Evolutionary conservation across 129 eudicot genomes (phyloP), one percentile per base, ranked within the genome.

Genomic region (Tagetes patula): DNA sequence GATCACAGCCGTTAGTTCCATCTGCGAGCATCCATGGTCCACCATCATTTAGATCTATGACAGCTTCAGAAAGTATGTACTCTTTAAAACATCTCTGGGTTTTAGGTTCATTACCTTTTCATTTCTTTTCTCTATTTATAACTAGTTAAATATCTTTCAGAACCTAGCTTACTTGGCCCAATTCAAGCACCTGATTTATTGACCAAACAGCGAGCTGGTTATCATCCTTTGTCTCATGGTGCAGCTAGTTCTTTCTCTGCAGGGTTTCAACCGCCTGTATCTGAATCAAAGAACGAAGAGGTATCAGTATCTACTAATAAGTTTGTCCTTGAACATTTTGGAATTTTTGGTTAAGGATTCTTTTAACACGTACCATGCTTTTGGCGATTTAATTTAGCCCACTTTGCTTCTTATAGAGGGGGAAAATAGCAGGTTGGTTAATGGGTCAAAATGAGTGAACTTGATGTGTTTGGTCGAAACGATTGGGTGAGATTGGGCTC

Each of bases 161-260:
- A 84, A 83, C 92, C 90, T 67, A 86, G 96, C 84, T 82, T 93
- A 72, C 96, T 87, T 81, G 90, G 85, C 65, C 71, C 72, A 27
- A 47, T 82, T 54, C 84, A 83, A 75, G 96, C 80, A 77, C 68
- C 87, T 78, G 89, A 84, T 72, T 64, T 75, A 14, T 82, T 63
- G 30, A 83, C 85, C 78, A 85, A 74, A 65, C 83, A 43, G 12
- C 82, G 87, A 70, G 77, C 69, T 49, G 80, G 70, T 70, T 86
- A 77, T 33, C 73, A 60, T 77, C 71, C 83, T 49, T 40, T 68
- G 27, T 50, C 66, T 74, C 86, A 81, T 56, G 79, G 80, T 48
- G 69, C 84, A 65, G 43, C 78, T 2, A 68, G 82, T 33, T 76
- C 95, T 71, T 74, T 59, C 71, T 74, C 79, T 40, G 64, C 75